phyloP scores from a whole-genome alignment of 208 protist species.

The Leishmania tropica region DNA sequence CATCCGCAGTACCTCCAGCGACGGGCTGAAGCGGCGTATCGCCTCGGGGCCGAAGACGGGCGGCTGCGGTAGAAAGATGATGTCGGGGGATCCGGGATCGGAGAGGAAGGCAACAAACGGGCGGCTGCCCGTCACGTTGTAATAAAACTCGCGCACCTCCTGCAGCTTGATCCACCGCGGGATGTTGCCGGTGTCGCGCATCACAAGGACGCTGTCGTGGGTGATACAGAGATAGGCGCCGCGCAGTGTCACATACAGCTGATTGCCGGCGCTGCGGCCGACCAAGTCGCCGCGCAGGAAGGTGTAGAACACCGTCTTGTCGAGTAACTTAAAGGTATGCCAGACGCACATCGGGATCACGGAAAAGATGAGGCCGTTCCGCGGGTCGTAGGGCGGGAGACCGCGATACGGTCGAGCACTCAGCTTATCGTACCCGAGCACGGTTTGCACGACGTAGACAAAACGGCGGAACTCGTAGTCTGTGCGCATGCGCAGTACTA shows the following conservation, averaged over 20 bases:
- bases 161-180: conserved; percentile 61
- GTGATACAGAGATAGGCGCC: conserved; percentile 68
- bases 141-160: conserved; percentile 55
- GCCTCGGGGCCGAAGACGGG: conserved; percentile 47
- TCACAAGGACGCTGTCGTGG: conserved; percentile 62
- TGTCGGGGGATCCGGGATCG: conserved; percentile 51
- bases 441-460: conserved; percentile 61
- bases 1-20: conserved; percentile 37
- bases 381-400: conserved; percentile 74
- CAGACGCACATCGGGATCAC: conserved; percentile 68
- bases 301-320: conserved; percentile 65
- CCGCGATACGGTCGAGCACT: conserved; percentile 55
- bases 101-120: conserved; percentile 65
- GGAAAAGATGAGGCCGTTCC: conserved; percentile 69
- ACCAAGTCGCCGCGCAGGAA: conserved; percentile 62
- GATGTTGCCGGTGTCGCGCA: conserved; percentile 61
- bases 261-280: conserved; percentile 39
- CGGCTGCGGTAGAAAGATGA: conserved; percentile 66
- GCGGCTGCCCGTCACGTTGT: conserved; percentile 41
- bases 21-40: conserved; percentile 44
- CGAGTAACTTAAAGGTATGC: conserved; percentile 67
- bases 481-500: conserved; percentile 54
- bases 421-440: conserved; percentile 78
- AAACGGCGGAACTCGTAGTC: conserved; percentile 71
- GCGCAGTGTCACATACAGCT: conserved; percentile 39